Conservation (phyloP, 1,139 yeast species). For the Blastobotrys elegans region DNA sequence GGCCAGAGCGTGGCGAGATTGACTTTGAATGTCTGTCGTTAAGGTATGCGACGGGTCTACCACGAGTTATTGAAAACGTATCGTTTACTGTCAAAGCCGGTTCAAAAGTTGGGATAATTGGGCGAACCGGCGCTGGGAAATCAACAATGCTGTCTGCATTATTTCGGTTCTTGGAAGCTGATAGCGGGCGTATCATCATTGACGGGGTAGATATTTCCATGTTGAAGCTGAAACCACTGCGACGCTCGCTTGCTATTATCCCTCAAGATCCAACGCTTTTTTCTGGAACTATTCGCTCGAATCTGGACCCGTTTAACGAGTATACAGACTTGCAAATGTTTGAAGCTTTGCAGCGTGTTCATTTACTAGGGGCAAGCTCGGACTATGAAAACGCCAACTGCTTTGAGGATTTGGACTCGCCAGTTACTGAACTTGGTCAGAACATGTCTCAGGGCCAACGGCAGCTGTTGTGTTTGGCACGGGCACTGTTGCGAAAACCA, state of each 20-base stretch:
- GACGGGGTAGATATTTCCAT: conserved; percentile 56
- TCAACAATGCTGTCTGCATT: conserved; percentile 60
- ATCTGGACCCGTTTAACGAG: conserved; percentile 56
- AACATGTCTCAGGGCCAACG: conserved; percentile 74
- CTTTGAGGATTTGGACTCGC: conserved; percentile 29
- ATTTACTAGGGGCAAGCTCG: conserved; percentile 22
- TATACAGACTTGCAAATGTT: conserved; percentile 42
- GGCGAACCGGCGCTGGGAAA: conserved; percentile 77
- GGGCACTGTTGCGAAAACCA: conserved; percentile 62
- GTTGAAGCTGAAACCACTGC: conserved; percentile 43
- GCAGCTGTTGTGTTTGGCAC: conserved; percentile 66
- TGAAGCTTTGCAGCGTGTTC: conserved; percentile 32
- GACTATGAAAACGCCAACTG: not conserved
- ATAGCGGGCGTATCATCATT: conserved; percentile 46
- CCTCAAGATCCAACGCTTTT: conserved; percentile 43
- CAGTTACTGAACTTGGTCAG: conserved; percentile 50
- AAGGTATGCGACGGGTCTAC: conserved; percentile 69
- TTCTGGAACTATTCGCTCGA: conserved; percentile 54
- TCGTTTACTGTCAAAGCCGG: conserved; percentile 42
- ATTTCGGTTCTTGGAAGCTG: conserved; percentile 55
- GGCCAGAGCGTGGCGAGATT: conserved; percentile 60
- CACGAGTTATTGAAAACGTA: conserved; percentile 59
- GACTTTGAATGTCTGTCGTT: conserved; percentile 53
- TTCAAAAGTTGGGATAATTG: conserved; percentile 66
- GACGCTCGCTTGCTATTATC: conserved; percentile 57